Evolutionary conservation across 352 stramenopile genomes (phyloP).

Genomic region (Pythium vanterpoolii): DNA sequence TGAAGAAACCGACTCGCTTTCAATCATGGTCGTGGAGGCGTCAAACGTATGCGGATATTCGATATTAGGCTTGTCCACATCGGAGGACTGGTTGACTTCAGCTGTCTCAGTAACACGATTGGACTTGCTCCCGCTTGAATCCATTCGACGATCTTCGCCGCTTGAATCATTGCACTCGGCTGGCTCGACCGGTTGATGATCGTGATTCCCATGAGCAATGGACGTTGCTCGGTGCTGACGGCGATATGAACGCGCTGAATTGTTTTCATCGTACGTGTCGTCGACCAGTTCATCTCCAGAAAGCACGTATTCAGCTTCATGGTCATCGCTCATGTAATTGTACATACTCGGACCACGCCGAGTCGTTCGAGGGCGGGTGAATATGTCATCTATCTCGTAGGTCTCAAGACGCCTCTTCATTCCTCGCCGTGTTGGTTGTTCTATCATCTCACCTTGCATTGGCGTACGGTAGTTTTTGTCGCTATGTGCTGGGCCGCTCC

Average conservation of each 20-base stretch:
- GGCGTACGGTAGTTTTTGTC: neutral
- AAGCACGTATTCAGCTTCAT: neutral
- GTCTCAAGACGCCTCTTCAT: constrained; percentile 13
- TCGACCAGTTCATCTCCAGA: constrained; percentile 11
- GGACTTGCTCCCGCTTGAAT: neutral
- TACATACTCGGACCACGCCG: neutral
- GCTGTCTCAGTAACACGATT: neutral
- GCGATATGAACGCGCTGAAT: neutral
- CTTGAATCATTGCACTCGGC: neutral
- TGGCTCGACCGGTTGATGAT: neutral
- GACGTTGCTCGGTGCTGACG: neutral
- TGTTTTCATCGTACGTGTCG: neutral
- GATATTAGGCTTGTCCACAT: neutral
- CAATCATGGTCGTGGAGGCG: neutral
- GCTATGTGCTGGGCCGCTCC: neutral
- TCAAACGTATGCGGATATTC: neutral
- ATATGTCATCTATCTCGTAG: neutral
- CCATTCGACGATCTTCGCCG: neutral
- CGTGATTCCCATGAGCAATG: neutral
- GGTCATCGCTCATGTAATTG: constrained; percentile 9
- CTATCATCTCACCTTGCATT: neutral
- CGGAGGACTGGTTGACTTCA: neutral
- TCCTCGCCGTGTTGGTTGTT: neutral
- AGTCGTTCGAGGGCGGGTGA: constrained; percentile 1
- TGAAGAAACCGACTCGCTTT: neutral